These are phyloP conservation scores for Cercophora sp. DNA, from an alignment of 495 filamentous ascomycete species.

Conservation along the genomic window DNA sequence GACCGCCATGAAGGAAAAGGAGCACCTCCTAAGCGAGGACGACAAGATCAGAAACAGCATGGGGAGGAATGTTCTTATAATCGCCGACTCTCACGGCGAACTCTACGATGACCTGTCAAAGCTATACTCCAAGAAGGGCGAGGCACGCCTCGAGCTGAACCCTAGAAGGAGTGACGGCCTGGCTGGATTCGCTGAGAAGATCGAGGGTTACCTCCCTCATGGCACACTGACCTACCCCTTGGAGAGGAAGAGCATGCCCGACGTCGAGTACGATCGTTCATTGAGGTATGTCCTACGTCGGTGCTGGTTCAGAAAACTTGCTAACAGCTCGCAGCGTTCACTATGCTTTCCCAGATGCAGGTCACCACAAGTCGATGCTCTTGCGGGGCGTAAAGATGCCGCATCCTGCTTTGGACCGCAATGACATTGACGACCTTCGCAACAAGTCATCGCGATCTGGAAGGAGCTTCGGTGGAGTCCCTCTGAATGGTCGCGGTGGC, in stretches of 20 bases:
- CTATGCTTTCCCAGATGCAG: conserved; percentile 73
- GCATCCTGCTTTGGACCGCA: conserved; percentile 62
- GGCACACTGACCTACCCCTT: conserved; percentile 57
- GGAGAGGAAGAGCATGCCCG: conserved; percentile 60
- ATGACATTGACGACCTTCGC: conserved; percentile 67
- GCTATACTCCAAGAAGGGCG: conserved; percentile 87
- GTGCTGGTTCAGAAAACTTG: too few relatives aligned
- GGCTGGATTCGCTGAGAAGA: conserved; percentile 74
- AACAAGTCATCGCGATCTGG: conserved; percentile 57
- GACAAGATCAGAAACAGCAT: conserved; percentile 75
- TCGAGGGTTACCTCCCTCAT: conserved; percentile 75
- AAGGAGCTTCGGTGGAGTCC: conserved; percentile 44
- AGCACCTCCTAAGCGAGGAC: conserved; percentile 71
- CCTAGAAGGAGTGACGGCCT: conserved; percentile 70
- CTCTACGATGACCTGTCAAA: conserved; percentile 77
- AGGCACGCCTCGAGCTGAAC: conserved; percentile 63
- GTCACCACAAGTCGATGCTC: conserved; percentile 89
- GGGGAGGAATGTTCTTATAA: conserved; percentile 73
- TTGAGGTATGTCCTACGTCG: conserved; percentile 63
- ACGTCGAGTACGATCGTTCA: conserved; percentile 76
- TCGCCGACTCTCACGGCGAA: conserved; percentile 71
- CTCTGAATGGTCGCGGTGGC: conserved; percentile 22
- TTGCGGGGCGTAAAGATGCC: conserved; percentile 75
- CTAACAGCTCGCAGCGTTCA: conserved; percentile 67
- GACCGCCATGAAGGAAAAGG: conserved; percentile 75